phyloP scores from a whole-genome alignment of 805 yeast genomes.

The Metschnikowia hibisci region DNA sequence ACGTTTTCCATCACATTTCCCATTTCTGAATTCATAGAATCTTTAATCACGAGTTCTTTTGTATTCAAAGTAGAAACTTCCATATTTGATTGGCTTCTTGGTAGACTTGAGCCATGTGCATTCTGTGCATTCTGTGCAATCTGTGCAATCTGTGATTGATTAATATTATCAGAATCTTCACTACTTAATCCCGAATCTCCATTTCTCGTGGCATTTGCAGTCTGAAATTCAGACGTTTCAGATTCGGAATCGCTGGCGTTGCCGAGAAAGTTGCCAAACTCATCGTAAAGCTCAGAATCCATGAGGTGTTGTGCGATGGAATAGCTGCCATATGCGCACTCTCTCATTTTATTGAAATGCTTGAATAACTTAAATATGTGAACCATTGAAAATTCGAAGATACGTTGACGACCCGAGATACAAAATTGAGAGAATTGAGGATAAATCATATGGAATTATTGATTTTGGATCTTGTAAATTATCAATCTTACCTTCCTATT shows the following conservation, averaged over 20 bases:
- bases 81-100: background rate
- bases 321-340: too few relatives aligned
- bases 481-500: too few relatives aligned
- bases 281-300: constrained; percentile 71
- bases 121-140: too few relatives aligned
- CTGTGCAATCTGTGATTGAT: too few relatives aligned
- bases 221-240: constrained; percentile 5
- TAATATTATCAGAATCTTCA: background rate
- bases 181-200: constrained; percentile 39
- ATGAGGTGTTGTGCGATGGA: constrained; percentile 20
- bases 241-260: constrained; percentile 47
- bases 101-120: background rate
- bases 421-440: too few relatives aligned
- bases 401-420: too few relatives aligned
- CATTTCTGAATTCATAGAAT: background rate
- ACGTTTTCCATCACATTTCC: background rate
- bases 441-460: too few relatives aligned
- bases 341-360: too few relatives aligned
- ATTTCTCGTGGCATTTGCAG: constrained; percentile 16
- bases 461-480: too few relatives aligned
- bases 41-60: background rate
- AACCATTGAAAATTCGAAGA: too few relatives aligned
- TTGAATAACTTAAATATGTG: too few relatives aligned
- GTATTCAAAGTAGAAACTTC: background rate
- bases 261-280: constrained; percentile 69